Conservation (phyloP, 495 filamentous ascomycete genomes). For the Recurvomyces mirabilis region DNA sequence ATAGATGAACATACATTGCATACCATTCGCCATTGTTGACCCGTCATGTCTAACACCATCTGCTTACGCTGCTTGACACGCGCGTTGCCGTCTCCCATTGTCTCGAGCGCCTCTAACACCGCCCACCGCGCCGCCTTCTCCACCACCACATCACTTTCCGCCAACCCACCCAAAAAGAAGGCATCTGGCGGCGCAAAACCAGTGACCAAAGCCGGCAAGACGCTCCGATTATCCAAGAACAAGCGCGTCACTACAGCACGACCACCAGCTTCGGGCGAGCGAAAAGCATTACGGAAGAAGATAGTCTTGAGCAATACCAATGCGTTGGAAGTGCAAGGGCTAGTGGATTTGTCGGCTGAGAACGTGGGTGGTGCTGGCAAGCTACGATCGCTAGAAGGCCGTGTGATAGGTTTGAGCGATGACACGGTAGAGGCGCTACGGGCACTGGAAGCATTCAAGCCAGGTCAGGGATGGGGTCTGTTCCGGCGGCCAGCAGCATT, state of each 20-base stretch:
- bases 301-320: constrained; percentile 90
- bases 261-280: constrained; percentile 60
- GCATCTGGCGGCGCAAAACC: constrained; percentile 9
- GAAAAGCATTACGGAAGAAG: constrained; percentile 75
- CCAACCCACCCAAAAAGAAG: constrained; percentile 32
- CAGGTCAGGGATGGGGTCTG: constrained; percentile 76
- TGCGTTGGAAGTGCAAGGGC: constrained; percentile 59
- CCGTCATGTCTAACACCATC: constrained; percentile 22
- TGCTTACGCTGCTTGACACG: constrained; percentile 14
- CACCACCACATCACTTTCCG: constrained; percentile 24
- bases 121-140: constrained; percentile 33
- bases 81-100: background rate
- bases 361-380: constrained; percentile 20
- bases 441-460: constrained; percentile 76
- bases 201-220: constrained; percentile 1
- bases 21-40: background rate
- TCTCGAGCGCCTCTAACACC: constrained; percentile 19
- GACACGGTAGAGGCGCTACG: constrained; percentile 65
- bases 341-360: constrained; percentile 48
- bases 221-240: constrained; percentile 14
- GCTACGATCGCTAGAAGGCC: constrained; percentile 41
- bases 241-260: constrained; percentile 24
- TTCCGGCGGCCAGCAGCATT: constrained; percentile 71
- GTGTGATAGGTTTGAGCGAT: constrained; percentile 59
- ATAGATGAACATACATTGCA: constrained; percentile 1